Percentiles rank a stretch among this genome's conserved stretches.
phyloP scores from a whole-genome alignment of 2,329 filamentous ascomycete genomes.

The Chlorencoelia australis region DNA sequence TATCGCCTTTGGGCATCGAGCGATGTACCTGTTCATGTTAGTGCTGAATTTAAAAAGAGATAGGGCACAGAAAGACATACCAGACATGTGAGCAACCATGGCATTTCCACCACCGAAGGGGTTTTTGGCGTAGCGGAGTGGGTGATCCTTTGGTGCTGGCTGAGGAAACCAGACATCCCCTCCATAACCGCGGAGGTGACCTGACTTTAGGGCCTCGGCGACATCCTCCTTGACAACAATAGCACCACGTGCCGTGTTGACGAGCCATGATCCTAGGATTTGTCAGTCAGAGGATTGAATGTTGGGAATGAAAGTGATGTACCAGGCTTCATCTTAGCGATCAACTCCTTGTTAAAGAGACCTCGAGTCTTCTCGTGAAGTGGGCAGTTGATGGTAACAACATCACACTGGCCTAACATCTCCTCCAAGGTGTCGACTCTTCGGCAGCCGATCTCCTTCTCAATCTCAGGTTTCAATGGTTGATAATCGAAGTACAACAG shows the following conservation, averaged over 20 bases:
- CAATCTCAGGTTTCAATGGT: conserved; percentile 71
- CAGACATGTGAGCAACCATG: conserved; percentile 98
- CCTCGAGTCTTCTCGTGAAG: conserved; percentile 96
- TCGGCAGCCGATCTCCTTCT: conserved; percentile 92
- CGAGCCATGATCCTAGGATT: conserved; percentile 72
- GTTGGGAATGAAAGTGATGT: conserved; percentile 72
- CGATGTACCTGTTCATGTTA: conserved; percentile 47
- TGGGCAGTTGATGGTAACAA: conserved; percentile 99
- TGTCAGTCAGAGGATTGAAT: background rate
- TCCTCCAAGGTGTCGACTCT: conserved; percentile 86
- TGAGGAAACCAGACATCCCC: conserved; percentile 90
- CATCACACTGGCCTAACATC: conserved; percentile 85
- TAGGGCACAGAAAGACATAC: conserved; percentile 89
- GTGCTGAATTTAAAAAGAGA: background rate
- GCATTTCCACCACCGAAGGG: conserved; percentile 95
- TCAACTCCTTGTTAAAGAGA: conserved; percentile 97
- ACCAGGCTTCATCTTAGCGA: conserved; percentile 97
- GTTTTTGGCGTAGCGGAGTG: conserved; percentile 85
- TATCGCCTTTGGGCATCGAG: conserved; percentile 94
- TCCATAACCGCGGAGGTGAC: conserved; percentile 82
- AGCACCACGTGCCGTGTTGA: conserved; percentile 97
- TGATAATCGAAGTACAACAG: conserved; percentile 99
- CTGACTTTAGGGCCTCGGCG: conserved; percentile 80
- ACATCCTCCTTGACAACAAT: conserved; percentile 99
- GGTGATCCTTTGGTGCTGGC: conserved; percentile 88